phyloP scores from a whole-genome alignment of 768 basidiomycete species.

The Naganishia antarctica region DNA sequence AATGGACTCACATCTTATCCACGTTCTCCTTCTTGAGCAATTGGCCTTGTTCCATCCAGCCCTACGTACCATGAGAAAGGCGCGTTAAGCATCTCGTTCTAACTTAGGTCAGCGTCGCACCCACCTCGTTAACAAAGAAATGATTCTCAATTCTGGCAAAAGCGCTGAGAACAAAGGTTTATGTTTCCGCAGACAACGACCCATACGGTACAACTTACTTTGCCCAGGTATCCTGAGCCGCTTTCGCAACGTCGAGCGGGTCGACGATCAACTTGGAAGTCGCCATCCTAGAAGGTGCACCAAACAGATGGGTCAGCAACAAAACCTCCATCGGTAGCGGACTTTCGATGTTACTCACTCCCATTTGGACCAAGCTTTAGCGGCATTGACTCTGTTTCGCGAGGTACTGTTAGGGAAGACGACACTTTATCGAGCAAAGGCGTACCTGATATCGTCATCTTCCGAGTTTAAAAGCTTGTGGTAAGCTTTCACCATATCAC shows the following conservation, averaged over 20 bases:
- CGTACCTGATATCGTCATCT: conserved; percentile 57
- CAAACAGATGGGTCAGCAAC: neutral
- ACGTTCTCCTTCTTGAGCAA: conserved; percentile 76
- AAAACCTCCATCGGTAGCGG: neutral
- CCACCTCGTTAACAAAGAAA: conserved; percentile 75
- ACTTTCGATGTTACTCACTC: conserved; percentile 59
- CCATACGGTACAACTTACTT: neutral
- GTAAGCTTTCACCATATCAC: conserved; percentile 77
- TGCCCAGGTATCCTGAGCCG: conserved; percentile 56
- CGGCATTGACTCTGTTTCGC: conserved; percentile 57
- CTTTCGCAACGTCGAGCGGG: conserved; percentile 62
- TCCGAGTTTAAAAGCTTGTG: conserved; percentile 69
- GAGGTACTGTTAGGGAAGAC: neutral
- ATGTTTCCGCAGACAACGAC: too few relatives aligned
- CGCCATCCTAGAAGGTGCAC: conserved; percentile 55
- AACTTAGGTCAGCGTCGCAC: conserved; percentile 29
- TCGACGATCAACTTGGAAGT: conserved; percentile 72
- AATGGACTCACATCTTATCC: conserved; percentile 68
- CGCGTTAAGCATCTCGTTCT: neutral
- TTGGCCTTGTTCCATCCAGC: conserved; percentile 81
- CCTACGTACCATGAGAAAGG: conserved; percentile 50
- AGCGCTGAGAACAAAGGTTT: conserved; percentile 23
- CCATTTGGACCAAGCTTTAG: conserved; percentile 84
- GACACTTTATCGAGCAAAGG: neutral
- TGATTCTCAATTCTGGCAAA: conserved; percentile 59